Conservation (phyloP, 2,329 filamentous ascomycete genomes). For the Ascochyta viciae-villosae region DNA sequence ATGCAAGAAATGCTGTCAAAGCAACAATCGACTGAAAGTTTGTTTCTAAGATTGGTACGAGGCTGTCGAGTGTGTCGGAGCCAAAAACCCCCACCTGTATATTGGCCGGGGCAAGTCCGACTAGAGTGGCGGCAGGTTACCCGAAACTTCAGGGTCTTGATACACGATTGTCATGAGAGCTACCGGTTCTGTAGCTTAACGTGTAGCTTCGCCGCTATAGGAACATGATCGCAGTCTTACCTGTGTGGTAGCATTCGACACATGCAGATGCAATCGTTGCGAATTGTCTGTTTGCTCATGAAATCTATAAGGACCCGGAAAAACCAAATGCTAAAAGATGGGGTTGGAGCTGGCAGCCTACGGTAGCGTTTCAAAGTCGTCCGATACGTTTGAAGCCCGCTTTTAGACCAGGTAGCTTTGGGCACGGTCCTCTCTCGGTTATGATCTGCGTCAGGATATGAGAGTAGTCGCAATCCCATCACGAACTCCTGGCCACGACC, state of each 20-base stretch:
- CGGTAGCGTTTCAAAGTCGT: conserved; percentile 29
- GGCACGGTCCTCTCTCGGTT: conserved; percentile 27
- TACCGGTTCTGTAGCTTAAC: neutral
- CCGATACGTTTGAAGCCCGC: conserved; percentile 23
- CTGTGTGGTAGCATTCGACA: neutral
- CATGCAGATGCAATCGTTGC: neutral
- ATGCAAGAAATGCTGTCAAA: conserved; percentile 11
- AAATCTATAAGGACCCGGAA: neutral
- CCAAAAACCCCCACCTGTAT: conserved; percentile 1
- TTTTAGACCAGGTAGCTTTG: conserved; percentile 14
- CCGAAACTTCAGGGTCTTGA: conserved; percentile 12
- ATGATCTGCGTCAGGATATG: conserved; percentile 23
- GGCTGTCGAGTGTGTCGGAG: conserved; percentile 1
- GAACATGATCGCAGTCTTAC: neutral
- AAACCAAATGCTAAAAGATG: conserved; percentile 5
- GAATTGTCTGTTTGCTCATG: neutral
- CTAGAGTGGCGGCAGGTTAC: conserved; percentile 13
- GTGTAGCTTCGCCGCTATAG: neutral
- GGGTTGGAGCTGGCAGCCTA: conserved; percentile 13
- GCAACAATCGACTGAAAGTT: conserved; percentile 7
- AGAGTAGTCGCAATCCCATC: conserved; percentile 1
- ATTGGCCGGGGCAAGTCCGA: conserved; percentile 14
- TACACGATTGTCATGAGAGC: neutral
- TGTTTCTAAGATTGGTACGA: conserved; percentile 2
- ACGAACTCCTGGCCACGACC: conserved; percentile 19